Evolutionary conservation across 176 grass and related monocot genomes (phyloP), one percentile per base, ranked within the genome.

Genomic region (Zizania latifolia): DNA sequence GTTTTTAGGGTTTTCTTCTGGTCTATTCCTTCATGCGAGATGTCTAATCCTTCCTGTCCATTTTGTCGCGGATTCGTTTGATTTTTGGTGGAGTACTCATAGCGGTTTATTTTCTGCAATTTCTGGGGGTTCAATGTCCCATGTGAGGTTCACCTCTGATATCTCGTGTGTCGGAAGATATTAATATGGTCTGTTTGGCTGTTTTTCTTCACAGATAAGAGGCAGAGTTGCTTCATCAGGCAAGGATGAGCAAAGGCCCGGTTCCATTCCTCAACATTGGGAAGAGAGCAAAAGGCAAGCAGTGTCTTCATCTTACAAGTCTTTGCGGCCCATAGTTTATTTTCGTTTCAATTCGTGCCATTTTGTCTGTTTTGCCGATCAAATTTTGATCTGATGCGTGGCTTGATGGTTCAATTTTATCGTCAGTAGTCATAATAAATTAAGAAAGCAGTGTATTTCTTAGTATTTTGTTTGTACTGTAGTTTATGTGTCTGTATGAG

Each of bases 191-290:
- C n/a, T n/a, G 31, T 3, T 35, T 1, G n/a, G n/a, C 6, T 32
- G 2, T 28, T 74, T 57, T 58, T 41, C 23, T 50, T 76, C 22
- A 30, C 62, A 75, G 62, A 3, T 69, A 27, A 34, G 69, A 9
- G 68, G 5, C 8, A 3, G 35, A 40, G 17, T 2, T 58, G 39
- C 23, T 80, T 12, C 60, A 24, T 68, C 26, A 4, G n/a, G 70
- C 65, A 84, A 88, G 79, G 61, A 97, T 97, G 93, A 84, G 61
- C 61, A 78, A 88, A 71, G 93, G 90, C 30, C 90, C 93, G 28
- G 56, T 31, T 64, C 90, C 82, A 0, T 97, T 97, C 59, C 30
- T 21, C 24, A 81, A 85, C 50, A 83, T 93, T 13, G 93, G 90
- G 60, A 97, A 88, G 87, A 78, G 38, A 79, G 84, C 87, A 56